Evolutionary conservation across 495 filamentous ascomycete genomes (phyloP).

Genomic region (Neurospora sp.): DNA sequence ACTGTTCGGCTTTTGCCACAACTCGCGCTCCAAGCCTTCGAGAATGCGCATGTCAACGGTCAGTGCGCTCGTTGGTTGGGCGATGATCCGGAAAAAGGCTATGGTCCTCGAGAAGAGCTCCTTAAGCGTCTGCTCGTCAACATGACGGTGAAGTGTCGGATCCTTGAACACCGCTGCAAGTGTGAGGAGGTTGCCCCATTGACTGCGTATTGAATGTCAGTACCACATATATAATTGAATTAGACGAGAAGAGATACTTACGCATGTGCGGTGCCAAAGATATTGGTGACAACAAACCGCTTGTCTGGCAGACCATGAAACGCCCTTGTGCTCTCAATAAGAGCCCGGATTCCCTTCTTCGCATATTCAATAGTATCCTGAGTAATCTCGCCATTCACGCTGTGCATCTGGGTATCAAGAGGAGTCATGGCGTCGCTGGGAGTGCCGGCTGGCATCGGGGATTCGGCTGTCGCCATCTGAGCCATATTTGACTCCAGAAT

Average conservation of each 20-base stretch:
- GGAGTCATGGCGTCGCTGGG: conserved; percentile 11
- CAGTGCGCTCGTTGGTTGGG: conserved; percentile 57
- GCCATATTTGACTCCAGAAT: conserved; percentile 42
- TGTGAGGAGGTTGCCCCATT: conserved; percentile 94
- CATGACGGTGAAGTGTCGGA: conserved; percentile 40
- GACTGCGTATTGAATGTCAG: conserved; percentile 38
- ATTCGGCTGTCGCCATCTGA: conserved; percentile 16
- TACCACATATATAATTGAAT: neutral
- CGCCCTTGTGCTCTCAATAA: conserved; percentile 74
- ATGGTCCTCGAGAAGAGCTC: conserved; percentile 56
- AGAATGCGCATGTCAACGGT: conserved; percentile 58
- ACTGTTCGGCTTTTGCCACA: conserved; percentile 16
- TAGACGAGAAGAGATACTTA: conserved; percentile 41
- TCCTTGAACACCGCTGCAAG: conserved; percentile 67
- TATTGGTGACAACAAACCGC: conserved; percentile 80
- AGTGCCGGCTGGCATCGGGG: conserved; percentile 14
- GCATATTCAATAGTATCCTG: conserved; percentile 43
- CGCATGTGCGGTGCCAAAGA: conserved; percentile 94
- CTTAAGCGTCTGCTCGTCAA: conserved; percentile 40
- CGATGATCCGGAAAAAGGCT: conserved; percentile 50
- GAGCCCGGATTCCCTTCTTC: conserved; percentile 51
- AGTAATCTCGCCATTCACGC: conserved; percentile 27
- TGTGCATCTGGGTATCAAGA: neutral
- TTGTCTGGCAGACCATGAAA: conserved; percentile 61
- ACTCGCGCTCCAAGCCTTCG: conserved; percentile 46